These are phyloP conservation scores for Hortiboletus flavorubellus DNA, from an alignment of 768 basidiomycete genomes.

Conservation along the genomic window DNA sequence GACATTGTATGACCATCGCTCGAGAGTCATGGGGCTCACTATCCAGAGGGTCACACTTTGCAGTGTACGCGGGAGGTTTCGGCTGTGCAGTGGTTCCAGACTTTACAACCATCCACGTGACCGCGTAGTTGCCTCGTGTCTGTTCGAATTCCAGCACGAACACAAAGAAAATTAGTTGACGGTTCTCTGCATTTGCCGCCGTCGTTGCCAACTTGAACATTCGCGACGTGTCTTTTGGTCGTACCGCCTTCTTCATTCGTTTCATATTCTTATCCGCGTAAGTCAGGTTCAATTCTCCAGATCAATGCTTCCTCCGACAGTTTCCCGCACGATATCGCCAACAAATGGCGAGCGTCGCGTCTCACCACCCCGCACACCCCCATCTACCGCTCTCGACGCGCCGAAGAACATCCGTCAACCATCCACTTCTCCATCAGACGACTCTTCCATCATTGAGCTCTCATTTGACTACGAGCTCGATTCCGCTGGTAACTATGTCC, in stretches of 20 bases:
- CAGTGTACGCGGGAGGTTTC: too few relatives aligned
- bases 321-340: constrained; percentile 27
- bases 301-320: constrained; percentile 23
- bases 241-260: neutral
- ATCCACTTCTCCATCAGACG: constrained; percentile 41
- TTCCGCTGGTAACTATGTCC: constrained; percentile 44
- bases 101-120: constrained; percentile 31
- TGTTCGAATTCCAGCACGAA: constrained; percentile 23
- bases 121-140: constrained; percentile 35
- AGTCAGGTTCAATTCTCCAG: constrained; percentile 8
- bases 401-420: constrained; percentile 32
- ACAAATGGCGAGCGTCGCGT: constrained; percentile 28
- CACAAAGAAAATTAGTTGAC: constrained; percentile 27
- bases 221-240: constrained; percentile 13
- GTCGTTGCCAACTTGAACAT: constrained; percentile 12
- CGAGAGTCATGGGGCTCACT: neutral
- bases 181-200: constrained; percentile 11
- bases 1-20: too few relatives aligned
- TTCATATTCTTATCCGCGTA: constrained; percentile 2
- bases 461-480: constrained; percentile 48
- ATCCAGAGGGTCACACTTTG: too few relatives aligned
- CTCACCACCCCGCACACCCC: constrained; percentile 32
- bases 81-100: neutral
- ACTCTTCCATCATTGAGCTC: constrained; percentile 44
- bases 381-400: constrained; percentile 25